A percentile compares a stretch with the other conserved stretches of the same genome.
Conservation (phyloP, 352 stramenopile genomes). For the Phytophthora sp. region DNA sequence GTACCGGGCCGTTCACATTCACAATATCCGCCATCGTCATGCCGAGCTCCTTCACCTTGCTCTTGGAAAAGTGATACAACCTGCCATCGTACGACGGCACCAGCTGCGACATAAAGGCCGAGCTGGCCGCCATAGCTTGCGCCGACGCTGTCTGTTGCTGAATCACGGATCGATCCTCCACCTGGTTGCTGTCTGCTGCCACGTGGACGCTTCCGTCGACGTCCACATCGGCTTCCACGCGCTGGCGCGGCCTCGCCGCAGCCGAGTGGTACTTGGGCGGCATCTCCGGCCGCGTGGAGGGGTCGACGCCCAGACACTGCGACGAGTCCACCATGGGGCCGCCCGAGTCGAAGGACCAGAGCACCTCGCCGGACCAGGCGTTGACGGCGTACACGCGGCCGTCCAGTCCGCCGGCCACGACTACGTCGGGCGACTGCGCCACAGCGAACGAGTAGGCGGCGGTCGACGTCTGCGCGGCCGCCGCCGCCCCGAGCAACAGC, state of each 20-base stretch:
- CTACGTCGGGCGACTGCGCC: conserved; percentile 44
- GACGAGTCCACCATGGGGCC: conserved; percentile 83
- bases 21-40: conserved; percentile 84
- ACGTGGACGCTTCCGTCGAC: conserved; percentile 37
- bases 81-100: conserved; percentile 81
- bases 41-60: conserved; percentile 66
- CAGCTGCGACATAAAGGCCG: conserved; percentile 58
- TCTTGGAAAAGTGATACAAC: conserved; percentile 75
- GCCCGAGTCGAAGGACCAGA: conserved; percentile 86
- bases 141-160: conserved; percentile 25
- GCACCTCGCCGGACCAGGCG: conserved; percentile 77
- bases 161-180: conserved; percentile 35
- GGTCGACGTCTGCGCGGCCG: neutral
- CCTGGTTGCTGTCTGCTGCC: conserved; percentile 1
- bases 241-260: neutral
- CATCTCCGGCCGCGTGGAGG: conserved; percentile 10
- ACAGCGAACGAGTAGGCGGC: conserved; percentile 25
- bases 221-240: conserved; percentile 19
- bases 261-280: conserved; percentile 18
- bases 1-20: conserved; percentile 72
- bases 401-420: conserved; percentile 77
- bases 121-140: conserved; percentile 35
- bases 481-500: neutral
- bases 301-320: conserved; percentile 32
- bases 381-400: conserved; percentile 79